phyloP scores from a whole-genome alignment of 176 grass and related monocot genomes.

The Poa annua region DNA sequence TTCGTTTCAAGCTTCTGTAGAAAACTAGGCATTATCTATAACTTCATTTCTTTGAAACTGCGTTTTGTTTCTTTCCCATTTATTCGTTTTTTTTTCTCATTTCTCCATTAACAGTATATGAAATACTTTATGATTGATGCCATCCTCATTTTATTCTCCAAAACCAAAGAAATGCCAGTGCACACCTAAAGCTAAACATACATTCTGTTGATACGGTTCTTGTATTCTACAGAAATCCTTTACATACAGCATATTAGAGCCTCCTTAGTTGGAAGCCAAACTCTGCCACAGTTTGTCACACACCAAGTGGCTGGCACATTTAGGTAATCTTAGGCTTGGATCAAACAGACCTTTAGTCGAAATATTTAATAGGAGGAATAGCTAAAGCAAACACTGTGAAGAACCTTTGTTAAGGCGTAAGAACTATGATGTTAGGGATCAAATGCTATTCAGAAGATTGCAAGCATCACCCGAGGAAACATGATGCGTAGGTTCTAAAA shows the following conservation, averaged over 20 bases:
- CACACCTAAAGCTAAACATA: not conserved
- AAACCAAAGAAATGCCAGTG: not conserved
- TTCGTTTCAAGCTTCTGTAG: not conserved
- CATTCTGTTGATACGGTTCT: not conserved
- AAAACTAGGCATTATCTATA: not conserved
- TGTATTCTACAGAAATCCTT: not conserved
- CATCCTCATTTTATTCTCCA: not conserved
- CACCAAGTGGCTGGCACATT: not conserved
- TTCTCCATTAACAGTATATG: not conserved
- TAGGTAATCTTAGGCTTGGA: not conserved
- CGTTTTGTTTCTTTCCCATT: not conserved
- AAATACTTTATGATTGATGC: constrained; percentile 7
- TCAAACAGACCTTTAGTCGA: not conserved
- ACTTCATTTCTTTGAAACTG: not conserved
- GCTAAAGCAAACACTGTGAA: not conserved
- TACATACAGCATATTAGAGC: not conserved
- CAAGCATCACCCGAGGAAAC: not conserved
- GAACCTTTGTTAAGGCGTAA: not conserved
- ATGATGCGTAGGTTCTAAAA: not conserved
- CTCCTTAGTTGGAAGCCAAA: not conserved
- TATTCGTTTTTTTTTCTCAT: not conserved
- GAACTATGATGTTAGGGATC: constrained; percentile 8
- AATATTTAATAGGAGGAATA: constrained; percentile 8
- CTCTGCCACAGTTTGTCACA: not conserved
- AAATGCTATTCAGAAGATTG: not conserved